phyloP scores from a whole-genome alignment of 2,329 filamentous ascomycete species.

The Colletotrichum salicis region DNA sequence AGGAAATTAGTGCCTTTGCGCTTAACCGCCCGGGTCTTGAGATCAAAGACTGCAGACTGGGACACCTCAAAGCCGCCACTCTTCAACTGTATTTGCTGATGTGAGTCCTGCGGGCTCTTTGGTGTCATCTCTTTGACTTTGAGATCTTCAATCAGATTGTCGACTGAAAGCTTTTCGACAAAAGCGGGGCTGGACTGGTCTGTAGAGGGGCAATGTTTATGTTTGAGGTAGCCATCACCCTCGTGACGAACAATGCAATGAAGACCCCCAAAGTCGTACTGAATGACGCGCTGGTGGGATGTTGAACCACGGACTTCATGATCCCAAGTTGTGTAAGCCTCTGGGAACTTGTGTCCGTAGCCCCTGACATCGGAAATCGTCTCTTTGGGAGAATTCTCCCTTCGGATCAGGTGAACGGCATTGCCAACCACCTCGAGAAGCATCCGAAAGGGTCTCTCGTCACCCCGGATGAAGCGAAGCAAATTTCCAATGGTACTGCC shows the following conservation, averaged over 20 bases:
- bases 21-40: constrained; percentile 53
- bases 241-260: constrained; percentile 65
- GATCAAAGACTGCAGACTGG: constrained; percentile 52
- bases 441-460: constrained; percentile 65
- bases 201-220: not conserved
- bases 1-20: constrained; percentile 43
- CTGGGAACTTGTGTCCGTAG: constrained; percentile 74
- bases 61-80: constrained; percentile 41
- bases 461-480: constrained; percentile 61
- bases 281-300: constrained; percentile 71
- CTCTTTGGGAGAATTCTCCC: constrained; percentile 69
- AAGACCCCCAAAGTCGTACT: constrained; percentile 66
- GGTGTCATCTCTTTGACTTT: not conserved
- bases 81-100: not conserved
- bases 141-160: not conserved
- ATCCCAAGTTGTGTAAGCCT: constrained; percentile 74
- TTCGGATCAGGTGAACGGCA: constrained; percentile 71
- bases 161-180: not conserved
- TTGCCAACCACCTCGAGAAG: constrained; percentile 64
- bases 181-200: too few relatives aligned
- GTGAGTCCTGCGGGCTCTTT: not conserved
- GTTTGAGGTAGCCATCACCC: constrained; percentile 63
- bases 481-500: constrained; percentile 71
- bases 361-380: constrained; percentile 65
- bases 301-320: constrained; percentile 61